Evolutionary conservation across 805 yeast species (phyloP), one percentile per base, ranked within the genome.

Genomic region (Yarrowia keelungensis): DNA sequence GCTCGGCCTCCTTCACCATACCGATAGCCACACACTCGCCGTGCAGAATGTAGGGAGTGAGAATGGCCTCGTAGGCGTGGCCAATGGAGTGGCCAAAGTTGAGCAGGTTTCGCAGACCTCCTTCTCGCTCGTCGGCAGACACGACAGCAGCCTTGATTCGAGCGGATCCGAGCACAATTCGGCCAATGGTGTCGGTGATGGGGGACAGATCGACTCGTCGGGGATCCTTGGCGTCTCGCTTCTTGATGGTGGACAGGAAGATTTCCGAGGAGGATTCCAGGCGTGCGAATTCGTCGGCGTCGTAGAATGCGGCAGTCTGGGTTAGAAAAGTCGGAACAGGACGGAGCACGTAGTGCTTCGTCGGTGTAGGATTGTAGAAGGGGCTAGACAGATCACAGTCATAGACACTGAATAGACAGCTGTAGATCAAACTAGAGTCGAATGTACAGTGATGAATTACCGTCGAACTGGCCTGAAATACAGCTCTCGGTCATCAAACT

Each of bases 1-100:
- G 83, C 79, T 95, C 99, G 5, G 98, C 98, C 79, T 95, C 99
- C 75, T 88, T 85, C 42, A 95, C 88, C 85, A 92, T 90, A 72
- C 99, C 99, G 70, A 95, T 85, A n/a, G 98, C 85, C n/a, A 95
- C 99, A 84, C 99, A 95, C 80, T 95, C 99, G 70, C 99, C 99
- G 76, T 95, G 99, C 54, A 95, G 84, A 32, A 97, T 95, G 78
- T 93, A 92, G 9, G 99, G 99, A 4, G 98, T 93, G 71, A 95
- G 83, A 43, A 95, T 87, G n/a, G 99, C 98, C 81, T 95, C 99
- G 72, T 90, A 92, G 22, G 99, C 99, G 78, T 95, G 99, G 54
- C 99, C 99, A 74, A 95, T 93, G 38, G 97, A 86, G 78, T 95
- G 99, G 43, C 99, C 99, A 76, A 94, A 95, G 79, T 95, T 95